Evolutionary conservation across 371 early-diverging fungal species (phyloP), one percentile per base, ranked within the genome.

Genomic region (Mortierella sp.): DNA sequence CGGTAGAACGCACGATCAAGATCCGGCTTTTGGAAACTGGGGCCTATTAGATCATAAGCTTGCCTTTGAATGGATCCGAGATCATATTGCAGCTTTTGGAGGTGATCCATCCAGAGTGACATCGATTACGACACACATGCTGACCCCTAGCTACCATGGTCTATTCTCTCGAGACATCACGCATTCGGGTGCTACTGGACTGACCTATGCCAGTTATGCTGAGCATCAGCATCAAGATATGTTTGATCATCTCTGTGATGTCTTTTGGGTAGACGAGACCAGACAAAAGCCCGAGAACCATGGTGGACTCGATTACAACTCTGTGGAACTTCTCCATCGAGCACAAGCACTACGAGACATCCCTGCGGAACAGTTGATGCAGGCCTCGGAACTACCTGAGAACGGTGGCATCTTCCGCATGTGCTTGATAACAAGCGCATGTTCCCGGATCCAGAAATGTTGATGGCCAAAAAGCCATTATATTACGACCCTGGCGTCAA

Each of bases 71-170:
- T 87, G 88, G 88, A 78, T 86, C 10, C 58, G 67, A 9, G 65
- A 83, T 43, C 77, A 87, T 59, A 85, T 88, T 44, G 57, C 14
- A 13, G 72, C 70, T 12, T 86, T 88, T 71, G 87, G 86, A 3
- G 87, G 87, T 2, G 76, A 88, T 57, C 73, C 86, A 4, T 57
- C 52, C 31, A 54, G 66, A 34, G 81, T 83, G 4, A 57, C 66
- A 0, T 80, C 82, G 31, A 62, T 85, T 34, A 78, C 52, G 29
- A 63, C 63, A 43, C 80, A 76, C 22, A 37, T 80, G 13, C 29
- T 56, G 12, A 63, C 55, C 48, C 64, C 54, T 0, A 31, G 50
- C 0, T 67, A 67, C 8, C 64, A 79, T 43, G 71, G 73, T 7
- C 71, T 80, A n/a, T 77, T 81, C 56, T 65, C 71, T 12, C 67